phyloP scores from a whole-genome alignment of 768 basidiomycete genomes.

The Tricholoma flavovirens region DNA sequence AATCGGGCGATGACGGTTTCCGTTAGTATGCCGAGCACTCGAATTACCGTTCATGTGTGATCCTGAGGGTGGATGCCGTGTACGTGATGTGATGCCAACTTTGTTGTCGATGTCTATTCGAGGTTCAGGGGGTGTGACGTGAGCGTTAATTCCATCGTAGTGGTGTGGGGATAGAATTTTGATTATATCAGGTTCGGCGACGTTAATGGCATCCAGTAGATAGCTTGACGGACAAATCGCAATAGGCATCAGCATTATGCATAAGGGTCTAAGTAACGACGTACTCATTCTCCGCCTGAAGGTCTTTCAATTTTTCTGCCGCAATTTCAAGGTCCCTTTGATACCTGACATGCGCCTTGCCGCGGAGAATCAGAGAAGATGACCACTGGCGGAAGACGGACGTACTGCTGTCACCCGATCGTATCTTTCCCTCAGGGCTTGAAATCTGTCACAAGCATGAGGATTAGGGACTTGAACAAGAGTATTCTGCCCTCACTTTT shows the following conservation, averaged over 20 bases:
- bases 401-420: conserved; percentile 38
- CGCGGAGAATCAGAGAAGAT: background rate
- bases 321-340: conserved; percentile 35
- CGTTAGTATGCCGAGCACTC: background rate
- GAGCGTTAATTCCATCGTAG: background rate
- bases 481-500: conserved; percentile 18
- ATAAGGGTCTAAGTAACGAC: conserved; percentile 8
- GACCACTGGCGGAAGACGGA: conserved; percentile 2
- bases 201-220: conserved; percentile 31
- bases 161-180: conserved; percentile 7
- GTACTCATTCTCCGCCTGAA: conserved; percentile 48
- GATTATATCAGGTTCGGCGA: conserved; percentile 12
- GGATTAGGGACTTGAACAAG: background rate
- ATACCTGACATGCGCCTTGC: conserved; percentile 32
- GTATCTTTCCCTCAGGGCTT: conserved; percentile 39
- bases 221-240: conserved; percentile 19
- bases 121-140: background rate
- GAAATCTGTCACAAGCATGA: conserved; percentile 30
- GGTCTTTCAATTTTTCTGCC: conserved; percentile 34
- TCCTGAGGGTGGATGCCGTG: background rate
- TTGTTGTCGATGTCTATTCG: background rate
- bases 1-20: conserved; percentile 3
- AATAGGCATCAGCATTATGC: background rate
- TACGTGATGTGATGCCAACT: background rate
- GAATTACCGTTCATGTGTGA: conserved; percentile 7